Conservation (phyloP, 331 rosid genomes). For the Pyracantha coccinea region DNA sequence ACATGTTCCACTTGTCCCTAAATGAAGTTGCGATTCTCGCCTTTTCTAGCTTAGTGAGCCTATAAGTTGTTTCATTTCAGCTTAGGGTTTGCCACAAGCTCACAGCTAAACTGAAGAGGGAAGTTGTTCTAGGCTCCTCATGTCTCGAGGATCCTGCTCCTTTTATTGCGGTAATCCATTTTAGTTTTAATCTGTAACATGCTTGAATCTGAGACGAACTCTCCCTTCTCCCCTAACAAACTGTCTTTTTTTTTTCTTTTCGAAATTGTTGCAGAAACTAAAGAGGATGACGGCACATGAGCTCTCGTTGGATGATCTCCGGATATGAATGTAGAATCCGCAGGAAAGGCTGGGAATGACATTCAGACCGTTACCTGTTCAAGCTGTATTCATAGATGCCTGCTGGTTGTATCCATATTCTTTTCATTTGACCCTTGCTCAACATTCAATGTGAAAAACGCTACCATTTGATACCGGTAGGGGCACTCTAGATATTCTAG, state of each 20-base stretch:
- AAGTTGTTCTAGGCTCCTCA: conserved; percentile 80
- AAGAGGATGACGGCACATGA: conserved; percentile 61
- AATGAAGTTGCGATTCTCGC: background rate
- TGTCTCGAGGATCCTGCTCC: conserved; percentile 91
- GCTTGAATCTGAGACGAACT: background rate
- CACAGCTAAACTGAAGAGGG: conserved; percentile 71
- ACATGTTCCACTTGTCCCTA: background rate
- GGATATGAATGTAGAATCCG: conserved; percentile 40
- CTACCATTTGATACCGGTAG: background rate
- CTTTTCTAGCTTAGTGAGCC: background rate
- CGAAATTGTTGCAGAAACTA: conserved; percentile 54
- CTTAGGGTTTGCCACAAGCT: conserved; percentile 97
- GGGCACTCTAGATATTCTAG: background rate
- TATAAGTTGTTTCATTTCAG: conserved; percentile 34
- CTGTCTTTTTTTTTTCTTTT: background rate
- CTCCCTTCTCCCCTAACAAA: background rate
- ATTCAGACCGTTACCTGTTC: background rate
- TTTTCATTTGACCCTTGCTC: background rate
- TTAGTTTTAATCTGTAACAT: background rate
- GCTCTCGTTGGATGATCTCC: conserved; percentile 78
- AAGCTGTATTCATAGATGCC: conserved; percentile 23
- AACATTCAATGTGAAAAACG: background rate
- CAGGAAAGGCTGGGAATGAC: conserved; percentile 16
- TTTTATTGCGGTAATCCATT: conserved; percentile 58
- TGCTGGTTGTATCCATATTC: conserved; percentile 8